Percentiles rank a stretch among this genome's conserved stretches.
Evolutionary conservation across 805 yeast genomes (phyloP).

Genomic region (Saccharomycopsis oosterbeekiorum): DNA sequence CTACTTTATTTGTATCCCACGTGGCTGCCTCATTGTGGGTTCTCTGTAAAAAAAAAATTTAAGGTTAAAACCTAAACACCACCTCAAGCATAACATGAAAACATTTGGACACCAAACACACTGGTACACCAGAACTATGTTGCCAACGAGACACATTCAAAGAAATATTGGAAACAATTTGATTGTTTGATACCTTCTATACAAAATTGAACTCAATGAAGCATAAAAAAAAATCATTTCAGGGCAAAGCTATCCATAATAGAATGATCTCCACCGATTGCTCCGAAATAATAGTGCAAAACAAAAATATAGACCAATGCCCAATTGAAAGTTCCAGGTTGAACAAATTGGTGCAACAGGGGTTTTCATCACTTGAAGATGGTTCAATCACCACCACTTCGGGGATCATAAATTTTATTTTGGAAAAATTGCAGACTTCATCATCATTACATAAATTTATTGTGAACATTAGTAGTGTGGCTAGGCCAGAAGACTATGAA

Average conservation of each 20-base stretch:
- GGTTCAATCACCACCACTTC: not conserved
- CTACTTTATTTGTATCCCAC: not conserved
- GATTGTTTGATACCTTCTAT: too few species aligned
- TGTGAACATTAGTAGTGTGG: conserved; percentile 33
- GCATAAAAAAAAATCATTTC: not conserved
- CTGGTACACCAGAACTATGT: not conserved
- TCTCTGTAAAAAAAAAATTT: not conserved
- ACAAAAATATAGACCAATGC: conserved; percentile 19
- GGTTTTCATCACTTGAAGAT: conserved; percentile 9
- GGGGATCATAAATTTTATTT: conserved; percentile 23
- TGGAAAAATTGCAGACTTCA: conserved; percentile 30
- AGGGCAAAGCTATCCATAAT: not conserved
- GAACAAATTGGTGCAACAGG: conserved; percentile 18
- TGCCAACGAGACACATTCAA: not conserved
- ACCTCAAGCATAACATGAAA: not conserved
- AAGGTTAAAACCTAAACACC: not conserved
- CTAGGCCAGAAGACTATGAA: not conserved
- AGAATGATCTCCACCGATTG: too few species aligned
- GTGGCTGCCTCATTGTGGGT: not conserved
- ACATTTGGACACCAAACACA: not conserved
- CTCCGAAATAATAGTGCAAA: conserved; percentile 11
- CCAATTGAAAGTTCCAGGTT: conserved; percentile 21
- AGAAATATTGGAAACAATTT: too few species aligned
- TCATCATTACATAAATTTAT: conserved; percentile 51
- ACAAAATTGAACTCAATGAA: not conserved